Evolutionary conservation across 805 yeast genomes (phyloP).

Genomic region (Tanozyma kutaoensis): DNA sequence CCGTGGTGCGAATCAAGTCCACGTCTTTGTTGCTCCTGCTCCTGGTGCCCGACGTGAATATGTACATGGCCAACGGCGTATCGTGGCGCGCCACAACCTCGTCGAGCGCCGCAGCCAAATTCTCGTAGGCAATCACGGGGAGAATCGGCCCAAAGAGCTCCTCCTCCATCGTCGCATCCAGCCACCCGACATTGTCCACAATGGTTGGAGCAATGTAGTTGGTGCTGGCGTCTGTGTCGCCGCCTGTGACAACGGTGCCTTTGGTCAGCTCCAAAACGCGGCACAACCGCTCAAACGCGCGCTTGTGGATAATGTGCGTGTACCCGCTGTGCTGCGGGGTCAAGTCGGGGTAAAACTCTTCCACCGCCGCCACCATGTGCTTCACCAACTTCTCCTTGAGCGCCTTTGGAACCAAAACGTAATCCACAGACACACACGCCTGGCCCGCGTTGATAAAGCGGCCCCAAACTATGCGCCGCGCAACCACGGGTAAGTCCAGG

Average conservation of each 20-base stretch:
- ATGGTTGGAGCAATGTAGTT: conserved; percentile 64
- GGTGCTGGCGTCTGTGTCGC: conserved; percentile 17
- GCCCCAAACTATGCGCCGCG: conserved; percentile 70
- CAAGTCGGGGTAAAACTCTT: conserved; percentile 31
- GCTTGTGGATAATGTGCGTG: conserved; percentile 49
- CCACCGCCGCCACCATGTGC: conserved; percentile 24
- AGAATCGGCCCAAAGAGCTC: conserved; percentile 83
- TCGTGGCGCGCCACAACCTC: conserved; percentile 38
- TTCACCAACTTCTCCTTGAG: conserved; percentile 38
- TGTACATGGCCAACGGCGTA: conserved; percentile 72
- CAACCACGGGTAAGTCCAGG: conserved; percentile 25
- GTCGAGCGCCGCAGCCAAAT: conserved; percentile 30
- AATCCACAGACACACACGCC: conserved; percentile 85
- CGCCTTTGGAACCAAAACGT: conserved; percentile 49
- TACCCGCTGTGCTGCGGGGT: conserved; percentile 13
- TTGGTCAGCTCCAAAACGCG: conserved; percentile 32
- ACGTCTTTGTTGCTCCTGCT: conserved; percentile 30
- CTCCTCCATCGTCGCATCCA: conserved; percentile 58
- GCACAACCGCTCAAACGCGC: conserved; percentile 35
- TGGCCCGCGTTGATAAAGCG: conserved; percentile 77
- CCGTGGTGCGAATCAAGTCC: conserved; percentile 27
- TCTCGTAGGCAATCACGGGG: conserved; percentile 49
- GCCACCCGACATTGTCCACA: conserved; percentile 45
- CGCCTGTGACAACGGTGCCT: conserved; percentile 41
- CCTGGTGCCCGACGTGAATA: conserved; percentile 39